Base-by-base conservation (phyloP, 345 rosid species). In the Euphorbia lathyris region DNA sequence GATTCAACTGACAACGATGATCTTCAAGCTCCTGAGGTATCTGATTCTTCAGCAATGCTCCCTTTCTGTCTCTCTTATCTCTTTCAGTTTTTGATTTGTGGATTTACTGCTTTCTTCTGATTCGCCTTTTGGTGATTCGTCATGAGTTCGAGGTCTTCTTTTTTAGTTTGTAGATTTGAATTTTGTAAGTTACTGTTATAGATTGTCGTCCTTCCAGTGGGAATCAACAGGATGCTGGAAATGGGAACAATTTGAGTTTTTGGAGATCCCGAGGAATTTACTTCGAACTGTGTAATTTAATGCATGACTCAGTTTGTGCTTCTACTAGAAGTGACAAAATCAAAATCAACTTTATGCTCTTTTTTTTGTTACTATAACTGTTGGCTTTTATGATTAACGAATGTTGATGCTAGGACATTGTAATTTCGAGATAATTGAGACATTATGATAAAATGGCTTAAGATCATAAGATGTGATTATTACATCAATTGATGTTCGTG, bases 1-100 rank as follows among this genome's bases (percentile, higher is more conserved):
- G 84, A 80, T 73, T 84, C 94, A 8, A 78, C 76, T 65, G 82
- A 82, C 45, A 43, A 76, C 9, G 72, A 83, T 59, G 94, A 88
- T 20, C 72, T 81, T 66, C 85, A 72, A n/a, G 67, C 78, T 22
- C 29, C 79, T 0, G 86, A 90, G 88, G 94, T 83, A 72, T 67
- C 14, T 53, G 61, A 68, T 65, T 58, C 42, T 7, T 50, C 56
- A 34, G 19, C 48, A 17, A 51, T 58, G 7, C 13, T 17, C 34
- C 16, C 10, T 50, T 60, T 14, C 22, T n/a, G 7, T 51, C 10
- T 25, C 26, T 36, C 32, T 2, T 26, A 1, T 3, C 29, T 13
- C n/a, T 27, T n/a, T 36, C 3, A 4, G 17, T 25, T 20, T 51
- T 51, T 34, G 7, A 1, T 11, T 32, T 20, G 29, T 7, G 5